A percentile compares a stretch with the other conserved stretches of the same genome.
These are phyloP conservation scores for Cyanodermella asteris DNA, from an alignment of 2,329 filamentous ascomycete genomes.

Conservation along the genomic window DNA sequence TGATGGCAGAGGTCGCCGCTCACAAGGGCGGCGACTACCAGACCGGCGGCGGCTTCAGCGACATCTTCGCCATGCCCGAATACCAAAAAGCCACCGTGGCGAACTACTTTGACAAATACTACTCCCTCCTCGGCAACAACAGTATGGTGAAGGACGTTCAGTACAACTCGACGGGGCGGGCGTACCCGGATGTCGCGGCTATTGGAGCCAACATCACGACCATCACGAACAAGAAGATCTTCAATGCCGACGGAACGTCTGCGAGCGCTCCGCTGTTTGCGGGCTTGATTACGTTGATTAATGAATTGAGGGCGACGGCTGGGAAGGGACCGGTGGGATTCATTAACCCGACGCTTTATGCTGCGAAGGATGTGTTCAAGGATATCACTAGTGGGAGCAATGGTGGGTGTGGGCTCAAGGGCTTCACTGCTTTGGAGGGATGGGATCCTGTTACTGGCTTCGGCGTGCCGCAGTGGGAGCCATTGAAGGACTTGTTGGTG, in stretches of 20 bases:
- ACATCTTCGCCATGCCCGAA: constrained; percentile 23
- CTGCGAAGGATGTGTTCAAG: constrained; percentile 17
- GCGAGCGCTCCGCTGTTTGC: constrained; percentile 27
- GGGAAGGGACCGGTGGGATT: constrained; percentile 20
- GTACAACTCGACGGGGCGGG: constrained; percentile 24
- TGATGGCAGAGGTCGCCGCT: too few relatives aligned
- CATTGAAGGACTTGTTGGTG: constrained; percentile 13
- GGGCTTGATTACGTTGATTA: constrained; percentile 24
- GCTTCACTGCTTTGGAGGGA: constrained; percentile 2
- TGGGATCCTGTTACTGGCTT: constrained; percentile 10
- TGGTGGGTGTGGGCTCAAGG: constrained; percentile 14
- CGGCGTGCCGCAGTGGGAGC: constrained; percentile 14
- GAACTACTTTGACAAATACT: constrained; percentile 18
- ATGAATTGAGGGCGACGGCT: constrained; percentile 13
- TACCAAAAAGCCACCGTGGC: constrained; percentile 24
- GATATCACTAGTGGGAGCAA: constrained; percentile 18
- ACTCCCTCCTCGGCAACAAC: constrained; percentile 12
- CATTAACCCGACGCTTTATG: constrained; percentile 21
- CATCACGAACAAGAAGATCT: constrained; percentile 19
- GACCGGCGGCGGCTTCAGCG: constrained; percentile 26
- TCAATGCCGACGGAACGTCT: constrained; percentile 27
- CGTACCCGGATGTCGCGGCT: constrained; percentile 25
- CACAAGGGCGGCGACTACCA: constrained; percentile 24
- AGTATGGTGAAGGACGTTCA: constrained; percentile 20
- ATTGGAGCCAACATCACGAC: constrained; percentile 22